Evolutionary conservation across 768 basidiomycete species (phyloP).

Genomic region (Tylopilus sp.): DNA sequence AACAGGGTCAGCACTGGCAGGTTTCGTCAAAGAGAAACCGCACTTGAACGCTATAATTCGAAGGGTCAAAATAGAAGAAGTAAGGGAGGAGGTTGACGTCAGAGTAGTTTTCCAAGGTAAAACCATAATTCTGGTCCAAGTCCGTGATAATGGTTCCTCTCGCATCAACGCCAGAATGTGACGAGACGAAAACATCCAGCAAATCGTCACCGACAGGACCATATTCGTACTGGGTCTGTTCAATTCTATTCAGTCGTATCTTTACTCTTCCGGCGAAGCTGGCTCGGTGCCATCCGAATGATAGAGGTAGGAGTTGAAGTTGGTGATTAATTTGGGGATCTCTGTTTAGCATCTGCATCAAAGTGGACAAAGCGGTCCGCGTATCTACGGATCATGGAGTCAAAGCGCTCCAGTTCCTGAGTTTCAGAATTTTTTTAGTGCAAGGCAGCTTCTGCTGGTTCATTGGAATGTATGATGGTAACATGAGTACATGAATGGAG

Average conservation of each 20-base stretch:
- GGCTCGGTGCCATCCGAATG: conserved; percentile 6
- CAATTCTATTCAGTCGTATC: conserved; percentile 11
- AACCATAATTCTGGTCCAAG: conserved; percentile 8
- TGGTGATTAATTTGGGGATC: conserved; percentile 13
- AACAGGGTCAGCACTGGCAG: background rate
- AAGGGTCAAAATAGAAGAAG: conserved; percentile 24
- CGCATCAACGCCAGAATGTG: background rate
- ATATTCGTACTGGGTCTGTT: background rate
- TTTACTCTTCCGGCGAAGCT: conserved; percentile 11
- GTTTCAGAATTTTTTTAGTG: background rate
- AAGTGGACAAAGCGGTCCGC: conserved; percentile 2
- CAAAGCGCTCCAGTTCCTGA: conserved; percentile 18
- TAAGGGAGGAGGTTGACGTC: conserved; percentile 19
- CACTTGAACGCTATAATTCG: conserved; percentile 17
- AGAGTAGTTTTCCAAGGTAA: conserved; percentile 19
- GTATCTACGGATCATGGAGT: conserved; percentile 8
- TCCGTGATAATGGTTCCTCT: conserved; percentile 14
- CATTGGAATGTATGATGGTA: conserved; percentile 1
- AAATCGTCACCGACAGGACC: conserved; percentile 12
- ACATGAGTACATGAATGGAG: conserved; percentile 4
- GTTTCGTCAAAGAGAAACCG: background rate
- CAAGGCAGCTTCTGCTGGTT: conserved; percentile 12
- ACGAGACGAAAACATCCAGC: background rate
- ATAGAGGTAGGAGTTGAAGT: conserved; percentile 21
- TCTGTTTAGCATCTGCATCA: background rate